These are phyloP conservation scores for Papilionanthe hybrid DNA, from an alignment of 116 monocot genomes.

Conservation along the genomic window DNA sequence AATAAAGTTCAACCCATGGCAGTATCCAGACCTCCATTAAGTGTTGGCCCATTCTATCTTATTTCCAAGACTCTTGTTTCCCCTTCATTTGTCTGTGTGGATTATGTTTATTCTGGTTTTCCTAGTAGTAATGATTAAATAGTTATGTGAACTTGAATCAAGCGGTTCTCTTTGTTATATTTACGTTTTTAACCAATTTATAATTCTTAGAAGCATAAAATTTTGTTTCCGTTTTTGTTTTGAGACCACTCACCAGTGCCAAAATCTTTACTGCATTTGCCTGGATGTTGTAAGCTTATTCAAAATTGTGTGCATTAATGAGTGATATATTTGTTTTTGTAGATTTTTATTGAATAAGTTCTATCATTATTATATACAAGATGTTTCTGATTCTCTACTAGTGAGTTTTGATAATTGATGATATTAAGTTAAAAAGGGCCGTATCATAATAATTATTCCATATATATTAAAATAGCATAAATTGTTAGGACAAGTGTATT, in stretches of 20 bases:
- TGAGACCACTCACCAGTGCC: background rate
- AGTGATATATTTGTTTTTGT: no score
- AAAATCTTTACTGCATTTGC: no score
- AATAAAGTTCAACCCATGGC: constrained; percentile 67
- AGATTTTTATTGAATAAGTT: no score
- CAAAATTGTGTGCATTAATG: no score
- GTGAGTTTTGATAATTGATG: no score
- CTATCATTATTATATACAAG: no score
- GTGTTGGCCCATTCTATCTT: background rate
- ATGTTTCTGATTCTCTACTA: no score
- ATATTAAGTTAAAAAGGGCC: no score
- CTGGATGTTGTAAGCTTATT: no score
- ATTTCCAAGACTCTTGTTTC: background rate
- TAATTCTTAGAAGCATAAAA: background rate
- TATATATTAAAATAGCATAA: no score
- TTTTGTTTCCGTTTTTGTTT: background rate
- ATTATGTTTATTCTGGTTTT: background rate
- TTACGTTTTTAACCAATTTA: background rate
- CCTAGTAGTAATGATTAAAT: background rate
- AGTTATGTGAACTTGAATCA: background rate
- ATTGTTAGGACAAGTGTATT: no score
- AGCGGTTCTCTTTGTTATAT: background rate
- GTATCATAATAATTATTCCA: no score
- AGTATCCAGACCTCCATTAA: constrained; percentile 31
- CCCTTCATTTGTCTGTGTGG: background rate